Evolutionary conservation across 352 stramenopile species (phyloP), one percentile per base, ranked within the genome.

Genomic region (Pythium phragmitis): DNA sequence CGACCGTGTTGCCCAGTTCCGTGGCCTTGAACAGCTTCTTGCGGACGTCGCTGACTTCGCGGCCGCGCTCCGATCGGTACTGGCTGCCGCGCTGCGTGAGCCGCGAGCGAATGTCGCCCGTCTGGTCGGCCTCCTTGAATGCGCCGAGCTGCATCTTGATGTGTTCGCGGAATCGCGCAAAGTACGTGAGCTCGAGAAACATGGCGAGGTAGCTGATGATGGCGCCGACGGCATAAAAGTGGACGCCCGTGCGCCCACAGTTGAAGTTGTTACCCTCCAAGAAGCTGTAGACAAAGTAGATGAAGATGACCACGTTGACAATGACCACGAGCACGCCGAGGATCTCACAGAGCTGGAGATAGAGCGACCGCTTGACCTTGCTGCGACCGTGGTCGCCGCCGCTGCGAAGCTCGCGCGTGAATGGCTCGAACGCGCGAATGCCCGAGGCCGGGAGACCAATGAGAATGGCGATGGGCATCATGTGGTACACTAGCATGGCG

Each of bases 101-200:
- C 4, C 80, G 76, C 16, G 80, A 76, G 26, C 85, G 85, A 33
- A 94, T 78, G 43, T 87, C 80, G n/a, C 85, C 85, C 1, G 83
- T 94, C 55, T 94, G 85, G 54, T 91, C 83, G 28, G 75, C 81
- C 60, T 94, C 85, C 53, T 91, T 87, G 68, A 92, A 92, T 2
- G 85, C 86, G 9, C 86, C 86, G 12, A 94, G 72, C 61, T 92
- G 84, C 86, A 92, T 92, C 66, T 89, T 91, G 55, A 94, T 63
- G 55, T 94, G 86, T 65, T 95, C 86, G 36, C 86, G 80, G 70
- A 95, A 95, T 12, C 84, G 86, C 21, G 84, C 79, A 66, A 93
- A 95, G 63, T 87, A 88, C 43, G 76, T 86, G 47, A 95, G 69
- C 60, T 89, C 77, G 19, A 89, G 57, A 23, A 91, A 85, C n/a